Evolutionary conservation across 139 green algal species (phyloP).

Genomic region (Chlorella sp.): DNA sequence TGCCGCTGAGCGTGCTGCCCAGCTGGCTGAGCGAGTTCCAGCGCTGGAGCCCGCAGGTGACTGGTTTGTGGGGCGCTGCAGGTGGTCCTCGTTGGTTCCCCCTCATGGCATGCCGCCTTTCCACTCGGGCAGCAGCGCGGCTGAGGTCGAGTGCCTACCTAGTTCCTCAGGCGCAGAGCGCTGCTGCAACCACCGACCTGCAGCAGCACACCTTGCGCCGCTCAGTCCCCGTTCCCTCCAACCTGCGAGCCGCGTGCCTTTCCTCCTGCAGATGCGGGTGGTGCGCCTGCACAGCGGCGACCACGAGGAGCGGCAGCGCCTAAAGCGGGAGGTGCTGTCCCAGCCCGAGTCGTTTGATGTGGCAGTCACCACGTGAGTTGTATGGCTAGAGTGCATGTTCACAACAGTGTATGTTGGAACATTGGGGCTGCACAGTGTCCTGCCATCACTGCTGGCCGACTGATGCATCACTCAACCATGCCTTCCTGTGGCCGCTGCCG

Average conservation of each 20-base stretch:
- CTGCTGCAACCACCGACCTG: background rate
- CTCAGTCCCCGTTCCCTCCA: background rate
- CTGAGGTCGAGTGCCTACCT: too few relatives aligned
- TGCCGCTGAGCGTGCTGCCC: conserved; percentile 51
- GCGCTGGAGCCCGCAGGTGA: conserved; percentile 57
- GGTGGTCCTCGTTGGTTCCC: too few relatives aligned
- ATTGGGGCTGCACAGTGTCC: too few relatives aligned
- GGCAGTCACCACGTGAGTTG: conserved; percentile 58
- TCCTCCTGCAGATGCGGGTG: conserved; percentile 46
- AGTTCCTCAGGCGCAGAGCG: background rate
- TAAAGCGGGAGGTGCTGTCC: conserved; percentile 57
- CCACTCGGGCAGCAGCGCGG: too few relatives aligned
- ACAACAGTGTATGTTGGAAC: too few relatives aligned
- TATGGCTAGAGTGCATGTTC: background rate
- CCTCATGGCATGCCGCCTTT: too few relatives aligned
- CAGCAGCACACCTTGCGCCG: too few relatives aligned
- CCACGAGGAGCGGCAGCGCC: conserved; percentile 49
- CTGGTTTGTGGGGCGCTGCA: background rate
- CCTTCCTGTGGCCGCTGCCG: too few relatives aligned
- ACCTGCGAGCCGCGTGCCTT: too few relatives aligned
- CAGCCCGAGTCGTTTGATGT: conserved; percentile 71
- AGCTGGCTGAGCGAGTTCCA: conserved; percentile 44
- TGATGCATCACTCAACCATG: too few relatives aligned
- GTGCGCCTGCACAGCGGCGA: conserved; percentile 64
- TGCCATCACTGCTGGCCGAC: too few relatives aligned